These are phyloP conservation scores for Leccinum longicurvipes DNA, from an alignment of 768 basidiomycete species.

Conservation along the genomic window DNA sequence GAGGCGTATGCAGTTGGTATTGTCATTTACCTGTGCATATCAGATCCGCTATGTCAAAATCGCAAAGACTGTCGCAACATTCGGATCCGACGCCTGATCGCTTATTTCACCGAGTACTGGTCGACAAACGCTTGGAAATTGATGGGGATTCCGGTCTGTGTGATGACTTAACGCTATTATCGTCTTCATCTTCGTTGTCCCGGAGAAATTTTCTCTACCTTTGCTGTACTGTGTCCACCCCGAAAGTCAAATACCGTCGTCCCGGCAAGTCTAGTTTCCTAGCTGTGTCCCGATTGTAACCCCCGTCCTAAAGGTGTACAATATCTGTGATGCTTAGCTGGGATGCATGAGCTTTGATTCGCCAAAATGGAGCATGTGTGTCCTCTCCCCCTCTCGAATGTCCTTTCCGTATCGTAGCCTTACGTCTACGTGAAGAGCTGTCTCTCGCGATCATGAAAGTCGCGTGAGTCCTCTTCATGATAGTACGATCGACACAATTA, in stretches of 20 bases:
- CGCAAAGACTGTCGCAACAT: too few species aligned
- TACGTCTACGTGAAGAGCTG: slow-evolving; percentile 21
- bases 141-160: too few species aligned
- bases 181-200: too few species aligned
- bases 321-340: slow-evolving; percentile 13
- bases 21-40: too few species aligned
- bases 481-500: slow-evolving; percentile 37
- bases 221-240: slow-evolving; percentile 5
- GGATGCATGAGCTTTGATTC: slow-evolving; percentile 29
- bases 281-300: slow-evolving; percentile 28
- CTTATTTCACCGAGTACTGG: too few species aligned
- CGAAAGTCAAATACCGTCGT: slow-evolving; percentile 25
- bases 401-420: not conserved
- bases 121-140: too few species aligned
- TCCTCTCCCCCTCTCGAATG: not conserved
- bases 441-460: slow-evolving; percentile 34
- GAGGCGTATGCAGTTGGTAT: too few species aligned
- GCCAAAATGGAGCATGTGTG: slow-evolving; percentile 24
- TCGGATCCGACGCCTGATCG: too few species aligned
- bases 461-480: slow-evolving; percentile 40
- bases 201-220: too few species aligned
- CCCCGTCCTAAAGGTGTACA: not conserved
- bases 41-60: too few species aligned
- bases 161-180: too few species aligned
- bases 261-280: slow-evolving; percentile 32